These are phyloP conservation scores for Barnettozyma vustinii DNA, from an alignment of 805 yeast species.

Conservation along the genomic window DNA sequence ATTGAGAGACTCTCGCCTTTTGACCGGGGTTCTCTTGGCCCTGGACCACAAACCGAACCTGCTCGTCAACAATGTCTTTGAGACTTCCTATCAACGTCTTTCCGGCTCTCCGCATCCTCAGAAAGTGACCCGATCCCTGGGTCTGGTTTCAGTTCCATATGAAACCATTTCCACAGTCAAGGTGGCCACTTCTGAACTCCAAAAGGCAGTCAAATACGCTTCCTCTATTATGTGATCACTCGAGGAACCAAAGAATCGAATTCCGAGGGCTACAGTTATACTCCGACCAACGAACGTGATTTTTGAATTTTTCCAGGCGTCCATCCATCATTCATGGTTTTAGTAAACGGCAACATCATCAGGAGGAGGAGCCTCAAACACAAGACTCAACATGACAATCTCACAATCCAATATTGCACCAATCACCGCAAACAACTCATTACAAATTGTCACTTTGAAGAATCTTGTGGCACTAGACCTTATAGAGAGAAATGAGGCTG, in stretches of 20 bases:
- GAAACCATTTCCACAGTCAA: constrained; percentile 13
- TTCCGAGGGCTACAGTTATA: neutral
- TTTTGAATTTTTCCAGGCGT: no score
- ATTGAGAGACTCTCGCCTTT: constrained; percentile 15
- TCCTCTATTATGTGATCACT: constrained; percentile 9
- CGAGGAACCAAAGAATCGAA: neutral
- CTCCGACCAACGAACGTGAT: neutral
- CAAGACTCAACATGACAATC: constrained; percentile 14
- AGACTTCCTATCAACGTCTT: constrained; percentile 4
- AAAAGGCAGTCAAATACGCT: constrained; percentile 16
- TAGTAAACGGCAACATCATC: no score
- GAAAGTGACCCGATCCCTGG: constrained; percentile 11
- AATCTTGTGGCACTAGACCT: constrained; percentile 24
- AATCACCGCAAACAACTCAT: constrained; percentile 7
- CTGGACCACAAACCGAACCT: constrained; percentile 25
- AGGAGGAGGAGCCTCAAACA: neutral
- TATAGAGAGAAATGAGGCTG: constrained; percentile 21
- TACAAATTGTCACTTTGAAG: constrained; percentile 24
- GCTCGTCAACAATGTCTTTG: constrained; percentile 18
- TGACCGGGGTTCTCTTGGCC: constrained; percentile 21
- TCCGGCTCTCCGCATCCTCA: constrained; percentile 3
- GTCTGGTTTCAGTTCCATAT: constrained; percentile 23
- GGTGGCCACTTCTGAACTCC: constrained; percentile 14
- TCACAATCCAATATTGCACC: constrained; percentile 20
- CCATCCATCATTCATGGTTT: no score